Conservation (phyloP, 768 basidiomycete genomes). For the Termitomyces sp. region DNA sequence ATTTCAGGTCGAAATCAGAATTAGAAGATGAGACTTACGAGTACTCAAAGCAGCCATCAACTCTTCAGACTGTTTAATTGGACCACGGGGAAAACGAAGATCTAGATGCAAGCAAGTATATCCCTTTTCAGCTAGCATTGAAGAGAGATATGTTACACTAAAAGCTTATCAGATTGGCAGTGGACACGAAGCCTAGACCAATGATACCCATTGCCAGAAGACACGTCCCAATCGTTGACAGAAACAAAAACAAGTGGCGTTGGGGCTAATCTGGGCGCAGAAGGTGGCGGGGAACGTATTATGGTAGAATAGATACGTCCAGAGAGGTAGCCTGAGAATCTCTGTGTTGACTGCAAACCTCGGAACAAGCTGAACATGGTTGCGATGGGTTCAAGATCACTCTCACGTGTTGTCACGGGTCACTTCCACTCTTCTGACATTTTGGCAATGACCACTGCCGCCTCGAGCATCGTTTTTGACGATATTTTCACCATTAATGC, state of each 20-base stretch:
- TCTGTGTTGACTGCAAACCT: not conserved
- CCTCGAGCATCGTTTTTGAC: slow-evolving; percentile 83
- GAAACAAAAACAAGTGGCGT: slow-evolving; percentile 52
- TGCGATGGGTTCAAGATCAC: not conserved
- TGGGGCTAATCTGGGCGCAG: slow-evolving; percentile 40
- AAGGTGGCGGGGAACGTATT: slow-evolving; percentile 29
- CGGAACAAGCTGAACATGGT: not conserved
- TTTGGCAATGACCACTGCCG: slow-evolving; percentile 42
- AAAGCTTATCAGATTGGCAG: not conserved
- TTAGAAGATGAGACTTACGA: slow-evolving; percentile 22
- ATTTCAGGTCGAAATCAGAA: not conserved
- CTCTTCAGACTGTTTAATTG: slow-evolving; percentile 17
- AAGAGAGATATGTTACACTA: slow-evolving; percentile 30
- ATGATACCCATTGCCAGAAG: slow-evolving; percentile 30
- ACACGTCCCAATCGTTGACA: slow-evolving; percentile 35
- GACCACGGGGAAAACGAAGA: slow-evolving; percentile 22
- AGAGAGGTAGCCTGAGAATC: not conserved
- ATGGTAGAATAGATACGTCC: slow-evolving; percentile 25
- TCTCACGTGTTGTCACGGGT: slow-evolving; percentile 7
- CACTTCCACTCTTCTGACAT: slow-evolving; percentile 4
- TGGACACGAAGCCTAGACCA: not conserved
- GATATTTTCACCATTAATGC: slow-evolving; percentile 85
- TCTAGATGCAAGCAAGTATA: slow-evolving; percentile 43
- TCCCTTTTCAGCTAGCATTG: slow-evolving; percentile 39
- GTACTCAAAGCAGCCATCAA: slow-evolving; percentile 35